Percentiles rank a stretch among this genome's conserved stretches.
Conservation (phyloP, 164 flowering plant genomes). For the Vitis rotundifolia region DNA sequence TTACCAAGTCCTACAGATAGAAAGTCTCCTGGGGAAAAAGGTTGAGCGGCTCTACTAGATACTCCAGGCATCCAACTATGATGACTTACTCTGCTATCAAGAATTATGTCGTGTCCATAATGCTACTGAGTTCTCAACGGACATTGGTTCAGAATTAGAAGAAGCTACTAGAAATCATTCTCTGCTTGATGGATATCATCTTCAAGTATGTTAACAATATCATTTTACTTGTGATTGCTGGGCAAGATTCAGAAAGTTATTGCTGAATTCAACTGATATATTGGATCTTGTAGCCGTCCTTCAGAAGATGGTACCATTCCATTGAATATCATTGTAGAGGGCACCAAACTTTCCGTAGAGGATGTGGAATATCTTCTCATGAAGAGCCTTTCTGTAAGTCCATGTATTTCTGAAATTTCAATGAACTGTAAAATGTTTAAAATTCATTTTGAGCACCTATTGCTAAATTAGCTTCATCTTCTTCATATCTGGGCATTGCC, state of each 20-base stretch:
- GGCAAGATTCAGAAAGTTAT: no score
- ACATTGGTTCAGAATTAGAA: conserved; percentile 83
- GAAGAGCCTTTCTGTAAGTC: conserved; percentile 94
- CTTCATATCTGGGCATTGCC: no score
- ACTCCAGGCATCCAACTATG: conserved; percentile 84
- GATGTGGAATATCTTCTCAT: conserved; percentile 95
- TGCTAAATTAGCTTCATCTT: background rate
- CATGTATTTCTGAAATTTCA: background rate
- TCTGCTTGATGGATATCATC: conserved; percentile 95
- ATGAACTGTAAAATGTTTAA: conserved; percentile 1
- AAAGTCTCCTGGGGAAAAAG: conserved; percentile 74
- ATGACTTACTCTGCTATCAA: conserved; percentile 85
- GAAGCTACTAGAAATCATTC: conserved; percentile 87
- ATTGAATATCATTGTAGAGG: conserved; percentile 72
- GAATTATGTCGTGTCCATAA: conserved; percentile 83
- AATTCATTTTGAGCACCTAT: background rate
- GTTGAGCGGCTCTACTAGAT: conserved; percentile 94
- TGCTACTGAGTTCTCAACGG: conserved; percentile 83
- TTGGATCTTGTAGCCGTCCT: conserved; percentile 60
- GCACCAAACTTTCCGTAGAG: conserved; percentile 81
- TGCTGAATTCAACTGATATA: background rate
- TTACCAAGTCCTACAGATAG: conserved; percentile 47
- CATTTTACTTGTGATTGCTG: background rate
- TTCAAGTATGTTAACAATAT: conserved; percentile 55
- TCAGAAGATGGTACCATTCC: conserved; percentile 94